Conservation (phyloP, 2,329 filamentous ascomycete genomes). For the Fusarium pseudonygamai region DNA sequence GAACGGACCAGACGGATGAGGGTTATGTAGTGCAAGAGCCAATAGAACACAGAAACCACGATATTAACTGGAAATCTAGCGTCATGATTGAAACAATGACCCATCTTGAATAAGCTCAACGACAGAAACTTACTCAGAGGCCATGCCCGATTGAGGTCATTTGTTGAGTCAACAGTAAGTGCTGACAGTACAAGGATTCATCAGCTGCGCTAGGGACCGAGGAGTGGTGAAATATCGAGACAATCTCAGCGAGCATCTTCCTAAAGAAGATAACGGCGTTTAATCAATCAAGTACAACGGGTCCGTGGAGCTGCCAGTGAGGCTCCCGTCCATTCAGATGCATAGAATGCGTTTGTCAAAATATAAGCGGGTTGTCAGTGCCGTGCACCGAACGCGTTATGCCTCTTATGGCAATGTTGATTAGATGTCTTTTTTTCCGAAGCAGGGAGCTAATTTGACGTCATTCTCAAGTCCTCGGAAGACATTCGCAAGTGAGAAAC, state of each 20-base stretch:
- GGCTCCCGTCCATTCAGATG: neutral
- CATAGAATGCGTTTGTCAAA: neutral
- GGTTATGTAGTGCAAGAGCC: neutral
- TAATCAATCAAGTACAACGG: rapidly evolving
- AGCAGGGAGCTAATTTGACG: neutral
- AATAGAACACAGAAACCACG: neutral
- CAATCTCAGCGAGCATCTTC: neutral
- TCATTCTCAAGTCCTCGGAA: neutral
- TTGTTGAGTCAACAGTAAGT: neutral
- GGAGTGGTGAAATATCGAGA: too few species aligned
- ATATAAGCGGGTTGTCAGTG: neutral
- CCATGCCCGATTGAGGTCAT: neutral
- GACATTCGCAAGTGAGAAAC: neutral
- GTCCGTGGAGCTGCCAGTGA: neutral
- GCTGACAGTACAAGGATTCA: neutral
- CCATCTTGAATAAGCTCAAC: neutral
- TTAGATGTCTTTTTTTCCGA: neutral
- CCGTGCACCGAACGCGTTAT: neutral
- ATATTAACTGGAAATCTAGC: neutral
- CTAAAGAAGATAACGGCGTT: neutral
- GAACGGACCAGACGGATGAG: neutral
- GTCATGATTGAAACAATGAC: neutral
- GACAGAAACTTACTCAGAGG: neutral
- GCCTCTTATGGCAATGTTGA: neutral
- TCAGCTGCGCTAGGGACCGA: neutral